Evolutionary conservation across 2,329 filamentous ascomycete species (phyloP), one percentile per base, ranked within the genome.

Genomic region (Fusarium pseudonygamai): DNA sequence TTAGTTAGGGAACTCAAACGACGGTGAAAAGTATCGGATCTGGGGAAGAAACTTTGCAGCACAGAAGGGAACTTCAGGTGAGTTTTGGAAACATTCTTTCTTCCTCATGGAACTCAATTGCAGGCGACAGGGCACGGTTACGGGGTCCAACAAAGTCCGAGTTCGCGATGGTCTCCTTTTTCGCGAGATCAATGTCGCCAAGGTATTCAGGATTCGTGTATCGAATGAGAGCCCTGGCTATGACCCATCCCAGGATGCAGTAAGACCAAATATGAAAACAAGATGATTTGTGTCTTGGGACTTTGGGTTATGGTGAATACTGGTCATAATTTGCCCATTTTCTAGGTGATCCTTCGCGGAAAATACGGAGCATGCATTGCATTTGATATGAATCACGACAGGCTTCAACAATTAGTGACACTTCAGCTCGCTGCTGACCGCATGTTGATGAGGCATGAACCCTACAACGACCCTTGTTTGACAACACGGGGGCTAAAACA

Each of bases 381-480:
- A 30, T 15, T 37, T 28, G 36, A 53, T 45, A 62, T 68, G 64
- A 66, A 69, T 34, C 26, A 43, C 24, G 26, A 11, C 30, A 46
- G 49, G 18, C 30, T 69, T 52, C 30, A 52, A 30, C 20, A 22
- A 26, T 45, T 43, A 60, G 28, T 59, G 39, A 49, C 46, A 37
- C 26, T 65, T 74, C 60, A 74, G 59, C 65, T 68, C 34, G 32
- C 13, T 62, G 65, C 53, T 74, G 72, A 74, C 72, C 62, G 72
- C 60, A 74, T 72, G 37, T 69, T 73, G 67, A 52, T 56, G 53
- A 60, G 56, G 68, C 71, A 62, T 72, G 60, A 74, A 63, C 47
- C 64, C n/a, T 58, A 53, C 40, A 42, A 56, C n/a, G 28, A 62
- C 43, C 72, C 72, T 74, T 61, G 72, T 30, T 52, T 61, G 46